Base-by-base conservation (phyloP, 2,329 filamentous ascomycete genomes). In the Ophiostoma triangulosporum region DNA sequence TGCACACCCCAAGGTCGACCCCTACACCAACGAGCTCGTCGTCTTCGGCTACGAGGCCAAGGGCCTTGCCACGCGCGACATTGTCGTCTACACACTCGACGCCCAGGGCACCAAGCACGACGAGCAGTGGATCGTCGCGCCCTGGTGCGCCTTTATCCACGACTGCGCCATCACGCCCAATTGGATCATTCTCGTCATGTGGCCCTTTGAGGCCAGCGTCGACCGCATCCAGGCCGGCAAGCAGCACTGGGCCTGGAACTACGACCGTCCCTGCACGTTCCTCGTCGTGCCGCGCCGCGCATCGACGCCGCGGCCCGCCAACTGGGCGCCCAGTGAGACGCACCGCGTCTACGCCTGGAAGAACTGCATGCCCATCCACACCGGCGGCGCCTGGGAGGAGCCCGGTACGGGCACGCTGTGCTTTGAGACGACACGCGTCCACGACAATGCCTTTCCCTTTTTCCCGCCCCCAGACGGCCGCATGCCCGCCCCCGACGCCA, bases 1-100 rank as follows among this genome's bases (percentile, higher is more conserved):
- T 0, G 73, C 73, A 1, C 73, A 76, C 58, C 73, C 73, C 0
- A 76, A 76, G 59, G 68, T 75, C 52, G 73, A 76, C 59, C 73
- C 73, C 0, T 64, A 66, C 9, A 73, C 70, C 4, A 69, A 70
- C 6, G 73, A 70, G 52, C 62, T 70, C 58, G 58, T 69, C 11
- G 62, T 62, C 48, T 66, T 65, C 55, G 67, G 68, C 4, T 69
- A 68, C 48, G 67, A 69, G 56, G 69, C 69, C 0, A 66, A 62
- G 35, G 69, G 69, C 0, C 62, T 67, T n/a, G 66, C 63, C 0
- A 66, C 63, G 0, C 62, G 61, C 0, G 69, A 70, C 53, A 57
- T 70, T 5, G 64, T 63, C 46, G 64, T 65, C 24, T 70, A 64
- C 40, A 56, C 55, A 1, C 43, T 70, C 4, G 54, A 59, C 12